Base-by-base conservation (phyloP, 768 basidiomycete species). In the Coprinopsis cinerea region DNA sequence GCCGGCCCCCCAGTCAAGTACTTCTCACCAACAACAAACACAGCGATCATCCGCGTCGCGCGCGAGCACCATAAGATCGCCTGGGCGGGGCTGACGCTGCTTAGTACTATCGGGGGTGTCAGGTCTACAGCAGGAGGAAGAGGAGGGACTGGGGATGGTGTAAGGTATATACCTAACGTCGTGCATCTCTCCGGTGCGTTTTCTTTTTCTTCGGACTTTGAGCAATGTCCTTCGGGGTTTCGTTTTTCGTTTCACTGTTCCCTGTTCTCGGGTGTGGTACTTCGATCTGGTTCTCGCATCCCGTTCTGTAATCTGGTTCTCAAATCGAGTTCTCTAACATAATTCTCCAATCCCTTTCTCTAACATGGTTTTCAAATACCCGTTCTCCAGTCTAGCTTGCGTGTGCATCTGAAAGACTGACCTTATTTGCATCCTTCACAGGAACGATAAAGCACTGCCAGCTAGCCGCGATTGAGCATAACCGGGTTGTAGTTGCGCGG, bases 1-100 rank as follows among this genome's bases (percentile, higher is more conserved):
- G n/a, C n/a, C n/a, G n/a, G n/a, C n/a, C n/a, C n/a, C n/a, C 4
- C 57, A 93, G 92, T 94, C 49, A 91, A 92, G 64, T 94, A 94
- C 58, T 89, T 83, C 56, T 93, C 92, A 0, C 85, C 90, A 0
- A 76, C 76, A 13, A 94, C 91, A 2, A 82, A 84, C 54, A 71
- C 93, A 0, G 89, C 85, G 57, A 92, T 95, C 59, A 78, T 94
- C 36, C 85, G 92, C 36, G 87, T 92, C 24, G 85, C 85, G 25
- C 73, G 92, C 47, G 88, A 90, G 44, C 87, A 88, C 51, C 82
- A 90, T 59, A 77, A 75, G 3, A 77, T 86, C 28, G 85, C 88
- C 0, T 90, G 88, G 88, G 90, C 80, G 0, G 87, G 82, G 0
- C 59, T 91, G 17, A 88, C 88, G 0, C 67, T 93, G 14, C 61